phyloP scores from a whole-genome alignment of 2,329 filamentous ascomycete species.

The Colletotrichum sansevieriae region DNA sequence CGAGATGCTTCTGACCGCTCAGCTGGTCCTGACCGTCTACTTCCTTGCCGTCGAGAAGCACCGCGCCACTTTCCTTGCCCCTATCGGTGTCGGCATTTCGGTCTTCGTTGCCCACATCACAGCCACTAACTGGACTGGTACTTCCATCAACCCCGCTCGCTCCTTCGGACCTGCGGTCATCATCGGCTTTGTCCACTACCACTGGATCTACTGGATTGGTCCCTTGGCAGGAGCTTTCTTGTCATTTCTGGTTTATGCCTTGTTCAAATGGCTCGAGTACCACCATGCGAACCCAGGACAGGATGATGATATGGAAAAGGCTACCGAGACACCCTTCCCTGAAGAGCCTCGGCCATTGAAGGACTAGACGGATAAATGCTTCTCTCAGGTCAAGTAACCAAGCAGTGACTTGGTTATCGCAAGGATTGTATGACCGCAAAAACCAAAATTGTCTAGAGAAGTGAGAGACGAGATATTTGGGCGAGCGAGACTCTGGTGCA shows the following conservation, averaged over 20 bases:
- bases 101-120: conserved; percentile 70
- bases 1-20: conserved; percentile 74
- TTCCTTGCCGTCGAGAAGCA: conserved; percentile 82
- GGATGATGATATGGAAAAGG: conserved; percentile 17
- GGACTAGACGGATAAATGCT: not conserved
- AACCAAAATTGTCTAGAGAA: too few species aligned
- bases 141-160: conserved; percentile 63
- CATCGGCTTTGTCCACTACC: conserved; percentile 56
- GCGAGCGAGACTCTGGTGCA: too few species aligned
- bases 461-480: too few species aligned
- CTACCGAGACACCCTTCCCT: not conserved
- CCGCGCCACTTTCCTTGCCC: conserved; percentile 77
- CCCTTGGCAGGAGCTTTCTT: conserved; percentile 29
- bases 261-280: conserved; percentile 17
- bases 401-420: too few species aligned
- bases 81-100: conserved; percentile 77
- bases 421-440: too few species aligned
- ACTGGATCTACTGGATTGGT: conserved; percentile 62
- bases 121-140: conserved; percentile 61
- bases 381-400: too few species aligned
- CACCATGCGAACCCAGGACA: conserved; percentile 20
- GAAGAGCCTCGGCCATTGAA: not conserved
- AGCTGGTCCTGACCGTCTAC: conserved; percentile 75
- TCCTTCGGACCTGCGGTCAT: conserved; percentile 64
- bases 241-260: not conserved